phyloP scores from a whole-genome alignment of 345 rosid genomes.

The Syzygium jambos region DNA sequence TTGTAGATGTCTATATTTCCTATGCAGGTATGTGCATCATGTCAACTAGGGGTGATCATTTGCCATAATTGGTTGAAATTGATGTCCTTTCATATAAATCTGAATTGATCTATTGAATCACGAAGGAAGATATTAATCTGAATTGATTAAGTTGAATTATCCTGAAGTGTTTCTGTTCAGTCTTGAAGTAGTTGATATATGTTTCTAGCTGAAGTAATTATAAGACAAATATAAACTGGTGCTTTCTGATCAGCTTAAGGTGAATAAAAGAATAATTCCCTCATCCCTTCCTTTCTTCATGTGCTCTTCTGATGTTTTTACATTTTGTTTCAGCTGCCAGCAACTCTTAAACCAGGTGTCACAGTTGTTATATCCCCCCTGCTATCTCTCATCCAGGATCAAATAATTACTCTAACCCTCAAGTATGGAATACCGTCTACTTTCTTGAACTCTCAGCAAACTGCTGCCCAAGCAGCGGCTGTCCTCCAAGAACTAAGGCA shows the following conservation, averaged over 20 bases:
- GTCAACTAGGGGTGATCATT: neutral
- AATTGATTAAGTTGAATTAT: neutral
- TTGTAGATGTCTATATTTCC: neutral
- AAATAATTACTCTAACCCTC: conserved; percentile 54
- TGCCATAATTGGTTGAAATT: neutral
- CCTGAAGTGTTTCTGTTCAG: neutral
- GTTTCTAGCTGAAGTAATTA: neutral
- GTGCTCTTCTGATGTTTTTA: neutral
- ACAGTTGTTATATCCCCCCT: conserved; percentile 81
- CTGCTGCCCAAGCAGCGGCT: conserved; percentile 65
- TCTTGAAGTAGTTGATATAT: neutral
- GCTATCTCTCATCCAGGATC: conserved; percentile 84
- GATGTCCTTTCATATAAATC: neutral
- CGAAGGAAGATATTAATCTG: neutral
- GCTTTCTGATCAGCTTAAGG: neutral
- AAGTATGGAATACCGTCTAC: conserved; percentile 86
- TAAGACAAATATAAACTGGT: neutral
- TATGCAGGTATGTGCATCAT: neutral
- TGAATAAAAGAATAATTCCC: neutral
- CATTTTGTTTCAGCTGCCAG: conserved; percentile 60
- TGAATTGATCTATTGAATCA: neutral
- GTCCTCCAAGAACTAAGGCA: conserved; percentile 83
- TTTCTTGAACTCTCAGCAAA: conserved; percentile 87
- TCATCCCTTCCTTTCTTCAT: neutral
- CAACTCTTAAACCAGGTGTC: conserved; percentile 74